phyloP scores from a whole-genome alignment of 306 rosid species.

The Cucurbita ficifolia region DNA sequence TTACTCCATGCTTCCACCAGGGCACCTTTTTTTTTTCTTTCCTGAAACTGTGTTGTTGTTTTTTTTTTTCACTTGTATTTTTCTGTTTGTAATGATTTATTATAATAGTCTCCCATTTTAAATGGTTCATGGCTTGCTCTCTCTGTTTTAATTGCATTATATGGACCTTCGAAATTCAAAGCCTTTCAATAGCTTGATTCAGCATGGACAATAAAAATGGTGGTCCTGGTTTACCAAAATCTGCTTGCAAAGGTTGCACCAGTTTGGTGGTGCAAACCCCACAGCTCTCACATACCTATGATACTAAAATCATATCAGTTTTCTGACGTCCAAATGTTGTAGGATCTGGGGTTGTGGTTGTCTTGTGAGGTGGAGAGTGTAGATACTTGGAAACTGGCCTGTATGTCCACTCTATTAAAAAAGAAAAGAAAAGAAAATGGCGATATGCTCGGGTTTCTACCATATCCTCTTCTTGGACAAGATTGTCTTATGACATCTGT shows the following conservation, averaged over 20 bases:
- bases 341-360: not conserved
- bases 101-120: not conserved
- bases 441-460: not conserved
- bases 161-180: not conserved
- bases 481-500: not conserved
- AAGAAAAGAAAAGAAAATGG: not conserved
- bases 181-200: not conserved
- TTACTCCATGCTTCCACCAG: not conserved
- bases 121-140: not conserved
- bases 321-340: not conserved
- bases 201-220: not conserved
- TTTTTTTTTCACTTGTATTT: not conserved
- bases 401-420: not conserved
- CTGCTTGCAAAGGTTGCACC: not conserved
- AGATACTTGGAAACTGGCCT: not conserved
- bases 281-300: not conserved
- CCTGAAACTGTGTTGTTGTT: not conserved
- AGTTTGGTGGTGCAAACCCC: not conserved
- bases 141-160: not conserved
- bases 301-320: not conserved
- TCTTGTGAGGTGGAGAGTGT: not conserved
- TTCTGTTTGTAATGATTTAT: not conserved
- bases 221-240: not conserved
- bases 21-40: not conserved
- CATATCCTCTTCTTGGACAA: not conserved